Evolutionary conservation across 805 yeast genomes (phyloP), one percentile per base, ranked within the genome.

Genomic region (Wickerhamiella alocasiicola): DNA sequence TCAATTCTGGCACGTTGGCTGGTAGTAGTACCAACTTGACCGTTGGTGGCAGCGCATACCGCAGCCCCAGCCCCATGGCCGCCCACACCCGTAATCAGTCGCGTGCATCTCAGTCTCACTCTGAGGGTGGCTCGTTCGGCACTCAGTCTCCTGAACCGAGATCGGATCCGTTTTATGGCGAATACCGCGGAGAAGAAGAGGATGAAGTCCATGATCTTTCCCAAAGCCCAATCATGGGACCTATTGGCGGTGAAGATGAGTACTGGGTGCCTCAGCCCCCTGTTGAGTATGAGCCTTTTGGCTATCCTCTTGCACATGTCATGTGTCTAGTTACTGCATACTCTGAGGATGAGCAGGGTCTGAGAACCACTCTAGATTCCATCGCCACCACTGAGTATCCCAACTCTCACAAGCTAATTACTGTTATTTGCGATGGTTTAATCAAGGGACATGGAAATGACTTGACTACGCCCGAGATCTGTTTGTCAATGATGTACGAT

Each of bases 361-460:
- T 91, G 44, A 70, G 97, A 53, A 75, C 88, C 1, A 85, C 97
- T 0, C 60, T 88, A 48, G 97, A 91, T 59, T 88, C 97, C 2
- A 57, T 91, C 39, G 82, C 94, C n/a, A 83, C 95, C 1, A 84
- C 96, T 1, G 94, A 84, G 48, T 91, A 81, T 59, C 96, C 97
- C 42, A 87, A 85, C 58, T 82, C 95, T 3, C 97, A 91, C 61
- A 91, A 88, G 58, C 64, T 91, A 46, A 67, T 91, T 30, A 63
- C 85, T 40, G 75, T 87, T 30, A 71, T 88, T 11, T 88, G 97
- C 67, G 98, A 91, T 64, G 98, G 98, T 50, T 50, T 88, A 26
- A 78, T 91, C 51, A 87, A 88, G 54, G 98, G 98, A 49, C 77
- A 94, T 16, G 97, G 96, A 36, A 88, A 88, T 60, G 87, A 77